phyloP scores from a whole-genome alignment of 768 basidiomycete species.

The Cystofilobasidium macerans region DNA sequence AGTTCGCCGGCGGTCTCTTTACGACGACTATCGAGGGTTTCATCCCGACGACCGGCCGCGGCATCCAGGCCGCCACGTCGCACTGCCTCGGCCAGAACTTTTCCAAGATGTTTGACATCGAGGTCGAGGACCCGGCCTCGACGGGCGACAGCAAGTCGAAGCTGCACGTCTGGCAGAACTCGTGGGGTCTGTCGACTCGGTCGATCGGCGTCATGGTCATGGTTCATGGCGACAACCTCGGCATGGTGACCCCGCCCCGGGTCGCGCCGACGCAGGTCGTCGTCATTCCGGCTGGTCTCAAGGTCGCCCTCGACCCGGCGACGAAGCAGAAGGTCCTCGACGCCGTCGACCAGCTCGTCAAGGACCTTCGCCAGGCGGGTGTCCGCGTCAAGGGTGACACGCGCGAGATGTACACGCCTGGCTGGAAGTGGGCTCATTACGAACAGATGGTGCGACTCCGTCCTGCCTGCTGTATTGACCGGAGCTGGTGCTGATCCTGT shows the following conservation, averaged over 20 bases:
- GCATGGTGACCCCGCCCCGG: slow-evolving; percentile 89
- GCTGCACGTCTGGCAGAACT: slow-evolving; percentile 90
- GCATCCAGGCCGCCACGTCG: slow-evolving; percentile 95
- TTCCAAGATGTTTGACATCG: slow-evolving; percentile 95
- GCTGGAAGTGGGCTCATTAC: slow-evolving; percentile 99
- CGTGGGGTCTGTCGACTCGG: slow-evolving; percentile 94
- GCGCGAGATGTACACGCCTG: slow-evolving; percentile 91
- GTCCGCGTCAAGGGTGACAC: slow-evolving; percentile 81
- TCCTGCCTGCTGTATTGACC: background rate
- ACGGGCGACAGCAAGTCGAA: slow-evolving; percentile 45
- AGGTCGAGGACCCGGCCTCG: slow-evolving; percentile 77
- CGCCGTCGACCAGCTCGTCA: slow-evolving; percentile 65
- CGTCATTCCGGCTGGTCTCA: slow-evolving; percentile 86
- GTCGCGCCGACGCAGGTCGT: slow-evolving; percentile 88
- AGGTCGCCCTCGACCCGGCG: slow-evolving; percentile 55
- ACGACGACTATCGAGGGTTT: slow-evolving; percentile 98
- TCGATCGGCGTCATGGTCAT: slow-evolving; percentile 98
- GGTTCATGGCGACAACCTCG: slow-evolving; percentile 97
- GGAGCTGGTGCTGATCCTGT: background rate
- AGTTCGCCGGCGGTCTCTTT: slow-evolving; percentile 95
- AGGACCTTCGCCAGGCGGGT: slow-evolving; percentile 57
- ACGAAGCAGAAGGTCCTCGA: slow-evolving; percentile 57
- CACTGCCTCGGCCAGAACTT: slow-evolving; percentile 99
- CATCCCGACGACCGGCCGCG: slow-evolving; percentile 90
- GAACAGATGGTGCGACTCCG: slow-evolving; percentile 70